Base-by-base conservation (phyloP, 352 stramenopile species). In the Phytophthora megakarya region DNA sequence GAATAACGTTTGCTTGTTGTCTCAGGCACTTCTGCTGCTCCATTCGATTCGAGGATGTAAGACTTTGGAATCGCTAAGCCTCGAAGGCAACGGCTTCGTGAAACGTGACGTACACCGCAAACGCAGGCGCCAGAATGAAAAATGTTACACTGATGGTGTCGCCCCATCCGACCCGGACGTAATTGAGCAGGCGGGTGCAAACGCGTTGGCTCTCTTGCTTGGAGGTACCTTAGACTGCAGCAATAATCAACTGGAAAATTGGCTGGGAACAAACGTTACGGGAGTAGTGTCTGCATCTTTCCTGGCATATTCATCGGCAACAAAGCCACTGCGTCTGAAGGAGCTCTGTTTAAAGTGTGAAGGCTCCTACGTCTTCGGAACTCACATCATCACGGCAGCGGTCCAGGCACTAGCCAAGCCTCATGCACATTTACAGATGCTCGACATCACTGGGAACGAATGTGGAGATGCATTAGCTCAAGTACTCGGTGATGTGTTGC, bases 401-500 rank as follows among this genome's bases (percentile, higher is more conserved):
- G 63, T 89, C 3, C 56, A 84, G 9, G 72, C 86, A 26, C 61
- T 92, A 1, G 56, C 57, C 26, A 63, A 38, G 78, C 84, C 55
- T 19, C 72, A 52, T 61, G 42, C 32, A n/a, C 28, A 67, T 18
- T 66, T 94, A 25, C 78, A 85, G 33, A 72, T 94, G 49, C 75
- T 94, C 8, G 81, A 92, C 18, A 73, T 92, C 10, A 85, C 86
- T 19, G 83, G 86, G 5, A 94, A 94, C 38, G 74, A 85, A 23
- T 89, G 80, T 39, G 86, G 86, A 19, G 82, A 94, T 43, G 69
- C 72, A 1, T 68, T 94, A 9, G 80, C 84, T 8, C 42, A 37
- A 5, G 69, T 67, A 25, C 66, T 94, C 0, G 84, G 77, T 2
- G 42, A 63, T 0, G 63, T 80, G 7, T 52, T 95, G 25, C 82